These are phyloP conservation scores for Solanum pimpinellifolium DNA, from an alignment of 257 asterid species.

Conservation along the genomic window DNA sequence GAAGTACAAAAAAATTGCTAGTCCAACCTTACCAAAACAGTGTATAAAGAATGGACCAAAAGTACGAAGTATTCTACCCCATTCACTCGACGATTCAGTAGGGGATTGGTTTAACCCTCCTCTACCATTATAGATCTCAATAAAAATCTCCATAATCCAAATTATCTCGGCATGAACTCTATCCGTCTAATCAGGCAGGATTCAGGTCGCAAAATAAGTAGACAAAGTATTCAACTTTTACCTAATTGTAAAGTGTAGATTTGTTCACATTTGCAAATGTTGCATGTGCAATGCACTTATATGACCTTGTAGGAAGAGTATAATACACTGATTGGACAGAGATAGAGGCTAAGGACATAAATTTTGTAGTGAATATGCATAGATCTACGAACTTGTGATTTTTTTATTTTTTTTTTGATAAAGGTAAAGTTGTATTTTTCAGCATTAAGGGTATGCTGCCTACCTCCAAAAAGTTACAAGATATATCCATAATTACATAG, in stretches of 20 bases:
- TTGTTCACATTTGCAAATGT: background rate
- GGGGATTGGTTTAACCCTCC: background rate
- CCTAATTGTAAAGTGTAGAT: background rate
- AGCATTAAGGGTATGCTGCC: too few species aligned
- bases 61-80: background rate
- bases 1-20: background rate
- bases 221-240: background rate
- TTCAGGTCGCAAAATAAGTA: background rate
- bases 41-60: background rate
- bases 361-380: background rate
- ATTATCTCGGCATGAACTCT: background rate
- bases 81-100: background rate
- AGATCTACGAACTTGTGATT: background rate
- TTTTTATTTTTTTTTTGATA: too few species aligned
- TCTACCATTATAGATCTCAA: background rate
- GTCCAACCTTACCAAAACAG: background rate
- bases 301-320: background rate
- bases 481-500: too few species aligned
- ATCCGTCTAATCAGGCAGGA: background rate
- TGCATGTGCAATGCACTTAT: background rate
- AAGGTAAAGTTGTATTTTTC: too few species aligned
- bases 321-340: background rate
- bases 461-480: too few species aligned
- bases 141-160: background rate
- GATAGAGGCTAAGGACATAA: background rate